A percentile compares a stretch with the other conserved stretches of the same genome.
Conservation (phyloP, 768 basidiomycete genomes). For the Epithele typhae region DNA sequence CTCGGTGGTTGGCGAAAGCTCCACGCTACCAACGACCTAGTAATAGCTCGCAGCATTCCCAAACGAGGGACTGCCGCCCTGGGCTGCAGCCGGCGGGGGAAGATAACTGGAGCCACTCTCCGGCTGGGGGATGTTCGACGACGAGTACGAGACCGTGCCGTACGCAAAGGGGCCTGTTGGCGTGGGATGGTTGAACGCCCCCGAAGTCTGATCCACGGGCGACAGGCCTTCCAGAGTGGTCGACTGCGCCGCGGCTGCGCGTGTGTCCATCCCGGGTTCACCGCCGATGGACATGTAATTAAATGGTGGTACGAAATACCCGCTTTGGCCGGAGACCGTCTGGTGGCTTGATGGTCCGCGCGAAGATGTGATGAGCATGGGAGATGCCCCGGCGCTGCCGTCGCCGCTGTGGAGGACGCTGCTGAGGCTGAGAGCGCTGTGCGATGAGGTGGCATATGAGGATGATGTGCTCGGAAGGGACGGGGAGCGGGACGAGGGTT, state of each 20-base stretch:
- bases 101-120: slow-evolving; percentile 10
- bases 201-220: slow-evolving; percentile 10
- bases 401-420: slow-evolving; percentile 11
- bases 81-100: slow-evolving; percentile 6
- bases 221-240: slow-evolving; percentile 12
- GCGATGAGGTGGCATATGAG: slow-evolving; percentile 8
- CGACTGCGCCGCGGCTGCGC: slow-evolving; percentile 11
- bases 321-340: slow-evolving; percentile 12
- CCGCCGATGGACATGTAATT: slow-evolving; percentile 16
- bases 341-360: slow-evolving; percentile 9
- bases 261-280: slow-evolving; percentile 9
- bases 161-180: slow-evolving; percentile 13
- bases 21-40: background rate
- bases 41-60: slow-evolving; percentile 13
- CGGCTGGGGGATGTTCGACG: slow-evolving; percentile 11
- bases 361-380: slow-evolving; percentile 10
- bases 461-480: slow-evolving; percentile 13
- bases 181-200: slow-evolving; percentile 16
- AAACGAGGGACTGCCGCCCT: slow-evolving; percentile 13
- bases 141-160: slow-evolving; percentile 13
- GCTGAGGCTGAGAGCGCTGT: slow-evolving; percentile 10
- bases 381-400: slow-evolving; percentile 7
- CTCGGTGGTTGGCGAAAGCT: no score
- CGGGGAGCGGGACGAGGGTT: slow-evolving; percentile 16
- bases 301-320: slow-evolving; percentile 15